Base-by-base conservation (phyloP, 2,329 filamentous ascomycete genomes). In the Cadophora malorum region DNA sequence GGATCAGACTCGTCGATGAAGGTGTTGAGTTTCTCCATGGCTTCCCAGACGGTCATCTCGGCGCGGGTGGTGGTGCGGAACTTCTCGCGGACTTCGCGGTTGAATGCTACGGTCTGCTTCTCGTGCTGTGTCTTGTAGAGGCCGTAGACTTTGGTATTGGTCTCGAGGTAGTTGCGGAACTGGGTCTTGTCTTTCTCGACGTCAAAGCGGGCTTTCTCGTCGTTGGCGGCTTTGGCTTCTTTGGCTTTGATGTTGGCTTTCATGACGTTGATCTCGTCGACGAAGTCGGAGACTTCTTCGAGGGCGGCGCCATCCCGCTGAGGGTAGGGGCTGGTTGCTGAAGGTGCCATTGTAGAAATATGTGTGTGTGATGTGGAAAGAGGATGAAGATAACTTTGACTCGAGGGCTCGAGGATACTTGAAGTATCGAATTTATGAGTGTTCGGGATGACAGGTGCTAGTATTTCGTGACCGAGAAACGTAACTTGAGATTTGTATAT, bases 1-100 rank as follows among this genome's bases (percentile, higher is more conserved):
- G 94, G 94, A 82, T 97, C 94, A 23, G 90, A 94, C 80, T 96
- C 92, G 81, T 97, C 94, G 79, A 97, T 91, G 63, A 97, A 86
- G 0, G 91, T 93, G 85, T 97, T 93, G 76, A 97, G 90, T 81
- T 93, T 94, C 86, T 96, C 92, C 81, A 97, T 96, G 23, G 94
- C 94, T 79, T 96, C 85, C 94, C 93, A 97, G 78, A 97, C 85
- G 70, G 90, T 91, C 91, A 97, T 93, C 79, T 91, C 85, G 50
- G 75, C 76, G 21, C 91, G 88, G 1, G 86, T 86, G 69, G 89
- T 86, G 71, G 84, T 85, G 79, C 89, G 82, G 82, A 93, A 92
- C 65, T 85, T 82, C 74, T 91, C 88, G 65, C 94, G 91, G 16
- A 91, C 92, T 71, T 89, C 88, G 53, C 96, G 85, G 83, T 97